A percentile compares a stretch with the other conserved stretches of the same genome.
These are phyloP conservation scores for Diospyros kaki DNA, from an alignment of 148 eudicot species.

Conservation along the genomic window DNA sequence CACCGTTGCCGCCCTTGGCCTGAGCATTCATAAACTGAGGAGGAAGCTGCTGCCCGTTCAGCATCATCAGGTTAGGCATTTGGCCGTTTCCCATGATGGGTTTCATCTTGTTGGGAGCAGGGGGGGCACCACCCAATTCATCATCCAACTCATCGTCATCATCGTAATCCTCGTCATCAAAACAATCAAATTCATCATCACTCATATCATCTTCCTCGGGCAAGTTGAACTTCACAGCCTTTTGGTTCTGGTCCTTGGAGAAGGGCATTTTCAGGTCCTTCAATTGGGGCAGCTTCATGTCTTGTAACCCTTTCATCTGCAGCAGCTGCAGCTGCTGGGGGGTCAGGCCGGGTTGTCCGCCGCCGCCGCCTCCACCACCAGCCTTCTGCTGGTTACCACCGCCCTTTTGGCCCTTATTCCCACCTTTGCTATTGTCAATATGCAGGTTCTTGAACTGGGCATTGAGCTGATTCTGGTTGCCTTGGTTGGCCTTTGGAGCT, in stretches of 20 bases:
- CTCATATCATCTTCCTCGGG: slow-evolving; percentile 20
- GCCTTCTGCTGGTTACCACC: slow-evolving; percentile 32
- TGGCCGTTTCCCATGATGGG: slow-evolving; percentile 34
- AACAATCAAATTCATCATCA: slow-evolving; percentile 25
- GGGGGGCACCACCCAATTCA: slow-evolving; percentile 33
- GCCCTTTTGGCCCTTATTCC: slow-evolving; percentile 29
- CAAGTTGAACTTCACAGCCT: slow-evolving; percentile 27
- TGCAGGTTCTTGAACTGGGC: slow-evolving; percentile 42
- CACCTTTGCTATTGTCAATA: slow-evolving; percentile 36
- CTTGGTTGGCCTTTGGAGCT: slow-evolving; percentile 24
- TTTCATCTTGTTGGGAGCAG: slow-evolving; percentile 47
- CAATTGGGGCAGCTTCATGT: slow-evolving; percentile 32
- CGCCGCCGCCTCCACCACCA: slow-evolving; percentile 22
- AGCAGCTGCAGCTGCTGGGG: slow-evolving; percentile 2
- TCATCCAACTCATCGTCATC: slow-evolving; percentile 31
- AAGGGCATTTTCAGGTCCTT: slow-evolving; percentile 28
- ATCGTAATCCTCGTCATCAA: not conserved
- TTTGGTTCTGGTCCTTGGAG: slow-evolving; percentile 17
- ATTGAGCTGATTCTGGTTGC: slow-evolving; percentile 22
- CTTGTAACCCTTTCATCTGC: slow-evolving; percentile 38
- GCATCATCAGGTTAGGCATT: slow-evolving; percentile 45
- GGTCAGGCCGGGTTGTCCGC: not conserved
- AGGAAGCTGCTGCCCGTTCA: slow-evolving; percentile 34
- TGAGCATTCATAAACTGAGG: slow-evolving; percentile 24
- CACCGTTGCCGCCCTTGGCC: slow-evolving; percentile 21